Evolutionary conservation across 2,329 filamentous ascomycete species (phyloP).

Genomic region (Mycosphaerella arachidis): DNA sequence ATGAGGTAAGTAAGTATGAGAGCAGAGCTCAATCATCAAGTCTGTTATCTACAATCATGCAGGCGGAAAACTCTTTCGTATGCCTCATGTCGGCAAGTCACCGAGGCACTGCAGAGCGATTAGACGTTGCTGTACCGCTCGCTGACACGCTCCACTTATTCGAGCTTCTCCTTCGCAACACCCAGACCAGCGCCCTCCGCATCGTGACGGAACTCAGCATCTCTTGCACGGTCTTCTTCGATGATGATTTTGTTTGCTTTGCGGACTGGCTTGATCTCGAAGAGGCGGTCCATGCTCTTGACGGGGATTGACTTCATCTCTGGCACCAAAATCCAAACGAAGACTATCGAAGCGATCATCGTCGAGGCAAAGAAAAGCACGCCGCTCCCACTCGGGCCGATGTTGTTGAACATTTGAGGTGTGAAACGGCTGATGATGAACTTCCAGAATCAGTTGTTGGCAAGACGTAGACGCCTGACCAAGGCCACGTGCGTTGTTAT

Average conservation of each 20-base stretch:
- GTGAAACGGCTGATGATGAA: constrained; percentile 66
- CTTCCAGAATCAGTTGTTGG: constrained; percentile 70
- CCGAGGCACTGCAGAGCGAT: background rate
- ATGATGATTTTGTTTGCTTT: constrained; percentile 40
- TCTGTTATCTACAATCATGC: constrained; percentile 1
- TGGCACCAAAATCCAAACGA: constrained; percentile 42
- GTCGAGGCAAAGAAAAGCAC: constrained; percentile 46
- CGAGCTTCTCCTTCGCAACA: constrained; percentile 36
- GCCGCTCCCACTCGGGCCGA: constrained; percentile 38
- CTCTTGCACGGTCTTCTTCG: constrained; percentile 34
- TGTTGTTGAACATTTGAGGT: constrained; percentile 54
- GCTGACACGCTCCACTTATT: constrained; percentile 27
- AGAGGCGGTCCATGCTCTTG: constrained; percentile 45
- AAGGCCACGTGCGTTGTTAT: constrained; percentile 62
- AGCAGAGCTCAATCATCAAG: constrained; percentile 16
- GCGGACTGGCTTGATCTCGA: constrained; percentile 40
- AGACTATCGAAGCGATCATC: constrained; percentile 42
- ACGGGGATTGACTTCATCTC: constrained; percentile 44
- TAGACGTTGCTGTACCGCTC: constrained; percentile 18
- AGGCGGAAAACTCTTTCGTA: background rate
- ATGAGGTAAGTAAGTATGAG: constrained; percentile 11
- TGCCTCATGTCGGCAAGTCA: background rate
- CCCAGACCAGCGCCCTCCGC: constrained; percentile 35
- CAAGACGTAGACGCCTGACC: constrained; percentile 68
- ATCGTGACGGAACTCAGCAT: constrained; percentile 42